These are phyloP conservation scores for Potentilla sterilis DNA, from an alignment of 306 rosid genomes.

Conservation along the genomic window DNA sequence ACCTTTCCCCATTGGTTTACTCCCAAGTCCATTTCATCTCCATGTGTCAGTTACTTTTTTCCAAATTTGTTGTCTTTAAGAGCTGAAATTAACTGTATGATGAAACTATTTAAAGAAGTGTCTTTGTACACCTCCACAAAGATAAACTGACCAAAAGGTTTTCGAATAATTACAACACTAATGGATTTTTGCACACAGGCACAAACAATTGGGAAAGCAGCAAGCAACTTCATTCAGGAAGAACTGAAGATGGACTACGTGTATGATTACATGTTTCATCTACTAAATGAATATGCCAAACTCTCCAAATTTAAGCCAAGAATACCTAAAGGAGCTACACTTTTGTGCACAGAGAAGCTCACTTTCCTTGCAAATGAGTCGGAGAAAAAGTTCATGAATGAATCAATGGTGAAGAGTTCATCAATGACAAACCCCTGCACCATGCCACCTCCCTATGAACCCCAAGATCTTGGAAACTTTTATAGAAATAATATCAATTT, in stretches of 20 bases:
- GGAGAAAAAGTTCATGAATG: constrained; percentile 32
- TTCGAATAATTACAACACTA: neutral
- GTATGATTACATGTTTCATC: constrained; percentile 39
- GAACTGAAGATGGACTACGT: constrained; percentile 39
- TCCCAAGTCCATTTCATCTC: too few relatives aligned
- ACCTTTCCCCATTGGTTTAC: too few relatives aligned
- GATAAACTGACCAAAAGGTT: too few relatives aligned
- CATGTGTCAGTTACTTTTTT: too few relatives aligned
- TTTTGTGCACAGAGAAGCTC: constrained; percentile 29
- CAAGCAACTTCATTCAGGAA: constrained; percentile 35
- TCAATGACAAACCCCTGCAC: constrained; percentile 43
- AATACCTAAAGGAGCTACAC: constrained; percentile 22
- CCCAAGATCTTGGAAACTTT: constrained; percentile 30
- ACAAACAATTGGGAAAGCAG: constrained; percentile 36
- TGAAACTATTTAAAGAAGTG: too few relatives aligned
- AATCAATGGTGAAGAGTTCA: constrained; percentile 30
- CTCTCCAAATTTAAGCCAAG: constrained; percentile 28
- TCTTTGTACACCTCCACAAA: too few relatives aligned
- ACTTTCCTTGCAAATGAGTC: constrained; percentile 21
- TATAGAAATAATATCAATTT: constrained; percentile 36
- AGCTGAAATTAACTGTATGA: too few relatives aligned
- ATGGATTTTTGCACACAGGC: constrained; percentile 13
- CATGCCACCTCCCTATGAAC: constrained; percentile 49
- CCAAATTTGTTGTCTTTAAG: too few relatives aligned
- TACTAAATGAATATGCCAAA: constrained; percentile 28